A percentile compares a stretch with the other conserved stretches of the same genome.
Evolutionary conservation across 768 basidiomycete species (phyloP).

Genomic region (Suillus ampliporus): DNA sequence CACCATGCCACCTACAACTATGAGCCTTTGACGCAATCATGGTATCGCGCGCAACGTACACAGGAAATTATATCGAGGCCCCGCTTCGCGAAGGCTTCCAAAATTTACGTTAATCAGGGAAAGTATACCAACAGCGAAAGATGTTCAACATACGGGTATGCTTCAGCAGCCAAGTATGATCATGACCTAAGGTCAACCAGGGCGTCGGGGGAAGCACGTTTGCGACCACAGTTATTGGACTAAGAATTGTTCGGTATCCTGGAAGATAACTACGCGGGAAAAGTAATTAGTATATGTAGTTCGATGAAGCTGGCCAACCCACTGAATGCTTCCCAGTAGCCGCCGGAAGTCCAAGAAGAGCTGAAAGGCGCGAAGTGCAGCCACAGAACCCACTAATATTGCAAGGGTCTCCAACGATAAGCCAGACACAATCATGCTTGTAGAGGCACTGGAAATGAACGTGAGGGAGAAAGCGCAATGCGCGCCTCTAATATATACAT

Average conservation of each 20-base stretch:
- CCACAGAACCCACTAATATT: slow-evolving; percentile 10
- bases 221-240: slow-evolving; percentile 1
- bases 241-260: slow-evolving; percentile 11
- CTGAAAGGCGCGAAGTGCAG: slow-evolving; percentile 6
- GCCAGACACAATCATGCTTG: slow-evolving; percentile 10
- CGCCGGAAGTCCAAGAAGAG: slow-evolving; percentile 12
- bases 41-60: slow-evolving; percentile 30
- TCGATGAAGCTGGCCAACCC: neutral
- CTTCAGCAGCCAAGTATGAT: slow-evolving; percentile 12
- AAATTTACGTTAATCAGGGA: neutral
- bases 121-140: neutral
- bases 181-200: slow-evolving; percentile 10
- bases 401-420: slow-evolving; percentile 10
- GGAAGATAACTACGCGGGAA: slow-evolving; percentile 10
- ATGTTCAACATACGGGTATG: slow-evolving; percentile 9
- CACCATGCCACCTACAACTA: slow-evolving; percentile 14
- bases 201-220: slow-evolving; percentile 7
- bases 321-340: slow-evolving; percentile 12
- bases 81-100: slow-evolving; percentile 35
- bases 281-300: neutral
- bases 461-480: neutral
- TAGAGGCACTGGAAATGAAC: neutral
- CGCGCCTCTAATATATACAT: neutral
- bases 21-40: neutral
- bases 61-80: slow-evolving; percentile 45